Evolutionary conservation across 768 basidiomycete genomes (phyloP).

Genomic region (Rhodotorula paludigena): DNA sequence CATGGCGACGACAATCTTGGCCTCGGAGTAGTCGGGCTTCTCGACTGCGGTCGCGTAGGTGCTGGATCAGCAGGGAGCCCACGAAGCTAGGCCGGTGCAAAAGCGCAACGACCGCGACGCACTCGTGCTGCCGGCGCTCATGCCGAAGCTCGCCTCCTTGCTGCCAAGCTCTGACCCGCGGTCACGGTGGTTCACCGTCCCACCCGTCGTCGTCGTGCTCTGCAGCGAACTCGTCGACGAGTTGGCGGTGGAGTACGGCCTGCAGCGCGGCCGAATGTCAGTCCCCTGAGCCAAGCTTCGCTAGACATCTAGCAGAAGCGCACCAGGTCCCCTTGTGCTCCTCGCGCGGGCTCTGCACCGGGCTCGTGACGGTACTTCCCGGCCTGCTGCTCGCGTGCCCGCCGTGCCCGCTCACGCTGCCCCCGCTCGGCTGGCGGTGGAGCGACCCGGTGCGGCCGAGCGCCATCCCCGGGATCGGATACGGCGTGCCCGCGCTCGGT

Average conservation of each 20-base stretch:
- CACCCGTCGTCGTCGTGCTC: slow-evolving; percentile 14
- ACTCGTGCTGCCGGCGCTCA: slow-evolving; percentile 33
- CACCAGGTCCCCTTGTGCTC: slow-evolving; percentile 33
- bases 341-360: slow-evolving; percentile 10
- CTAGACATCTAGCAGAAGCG: no score
- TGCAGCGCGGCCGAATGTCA: not conserved
- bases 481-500: not conserved
- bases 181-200: slow-evolving; percentile 4
- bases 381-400: not conserved
- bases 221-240: slow-evolving; percentile 17
- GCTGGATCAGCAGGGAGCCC: not conserved
- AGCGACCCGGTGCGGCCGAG: not conserved
- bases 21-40: slow-evolving; percentile 96
- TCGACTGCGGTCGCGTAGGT: slow-evolving; percentile 51
- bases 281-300: not conserved
- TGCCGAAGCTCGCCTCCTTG: slow-evolving; percentile 31
- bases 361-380: not conserved
- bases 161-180: slow-evolving; percentile 7
- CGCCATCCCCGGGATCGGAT: not conserved
- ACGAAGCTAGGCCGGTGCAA: no score
- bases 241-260: slow-evolving; percentile 39
- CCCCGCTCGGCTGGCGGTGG: not conserved
- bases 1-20: slow-evolving; percentile 98
- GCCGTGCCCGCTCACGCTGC: no score
- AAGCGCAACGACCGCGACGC: not conserved